Evolutionary conservation across 106 monocot genomes (phyloP), one percentile per base, ranked within the genome.

Genomic region (Dendrobium nobile): DNA sequence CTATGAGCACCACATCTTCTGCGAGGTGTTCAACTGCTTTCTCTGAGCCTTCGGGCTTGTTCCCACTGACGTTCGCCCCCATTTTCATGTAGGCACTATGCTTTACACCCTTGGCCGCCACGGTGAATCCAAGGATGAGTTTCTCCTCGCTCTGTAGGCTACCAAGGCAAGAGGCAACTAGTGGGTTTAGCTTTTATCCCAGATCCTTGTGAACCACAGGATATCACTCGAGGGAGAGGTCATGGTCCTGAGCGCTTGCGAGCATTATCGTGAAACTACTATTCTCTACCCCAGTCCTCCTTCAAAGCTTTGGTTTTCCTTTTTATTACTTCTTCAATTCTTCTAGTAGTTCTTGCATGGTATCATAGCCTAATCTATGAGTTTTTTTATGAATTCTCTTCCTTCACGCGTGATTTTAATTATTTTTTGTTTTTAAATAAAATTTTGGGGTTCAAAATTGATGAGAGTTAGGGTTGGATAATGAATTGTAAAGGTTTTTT

Each of bases 231-330:
- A 98, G 84, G 90, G 82, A 4, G 98, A 98, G 65, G 98, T 94
- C 4, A 91, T 98, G 92, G 85, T 98, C 40, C 82, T 98, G 3
- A 82, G 89, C 27, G 98, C 98, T 43, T 98, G 94, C 44, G 98
- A 98, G 85, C 98, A 98, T 79, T 98, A 98, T 72, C 83, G 94
- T 13, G 98, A 98, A 79, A 91, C 98, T 0, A 94, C 98, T 2
- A 98, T 98, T 7, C 91, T 98, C 44, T 85, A 76, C 58, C 89
- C 98, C 18, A 88, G 80, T 15, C 98, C 31, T 31, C 13, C 48
- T 10, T 0, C 48, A 48, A 2, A 44, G 44, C 13, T 48, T 48
- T 13, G 11, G 48, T 48, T 48, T 48, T 48, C 9, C 48, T 48
- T 48, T 48, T 11, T 48, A 9, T 48, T 10, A 9, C 48, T 48